Base-by-base conservation (phyloP, 768 basidiomycete species). In the Pleurotus platypus region DNA sequence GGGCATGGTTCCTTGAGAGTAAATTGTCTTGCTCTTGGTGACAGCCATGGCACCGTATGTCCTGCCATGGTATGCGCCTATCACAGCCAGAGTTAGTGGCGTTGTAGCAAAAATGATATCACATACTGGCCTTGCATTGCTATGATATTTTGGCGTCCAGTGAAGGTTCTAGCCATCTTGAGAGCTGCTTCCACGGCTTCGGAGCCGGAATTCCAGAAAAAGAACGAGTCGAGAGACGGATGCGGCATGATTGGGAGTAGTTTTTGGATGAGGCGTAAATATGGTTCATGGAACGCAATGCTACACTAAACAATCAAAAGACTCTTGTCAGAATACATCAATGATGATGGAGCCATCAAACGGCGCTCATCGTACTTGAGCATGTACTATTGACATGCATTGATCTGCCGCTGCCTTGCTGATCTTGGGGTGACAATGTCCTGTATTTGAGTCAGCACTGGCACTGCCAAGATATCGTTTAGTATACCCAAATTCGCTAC, bases 151-250 rank as follows among this genome's bases (percentile, higher is more conserved):
- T 93, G 92, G 61, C 82, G 78, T 27, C 87, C 85, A 1, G 95
- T 98, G 35, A 86, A 74, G 22, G 70, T 66, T 35, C 95, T 83
- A 2, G 91, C 89, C 75, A 98, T 85, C 74, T 97, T 98, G 61
- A 98, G 72, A 2, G 93, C 80, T 0, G 86, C 92, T 72, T 97
- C 95, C 45, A 94, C 81, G 1, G 94, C 96, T 70, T 98, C 96
- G 0, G 92, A 87, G 2, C 96, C 96, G 2, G 94, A 95, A 75
- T 92, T 98, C 90, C 90, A 92, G 73, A 97, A 92, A 82, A 94
- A 97, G 80, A 98, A 98, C 22, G 92, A 92, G 69, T 96, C 90
- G 30, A 98, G 79, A 1, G 93, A 94, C 0, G 86, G 80, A 72
- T 95, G 75, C 2, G 95, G 95, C 94, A 98, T 94, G 58, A 89